phyloP scores from a whole-genome alignment of 192 early-diverging fungal genomes.

The Entomortierella parvispora region DNA sequence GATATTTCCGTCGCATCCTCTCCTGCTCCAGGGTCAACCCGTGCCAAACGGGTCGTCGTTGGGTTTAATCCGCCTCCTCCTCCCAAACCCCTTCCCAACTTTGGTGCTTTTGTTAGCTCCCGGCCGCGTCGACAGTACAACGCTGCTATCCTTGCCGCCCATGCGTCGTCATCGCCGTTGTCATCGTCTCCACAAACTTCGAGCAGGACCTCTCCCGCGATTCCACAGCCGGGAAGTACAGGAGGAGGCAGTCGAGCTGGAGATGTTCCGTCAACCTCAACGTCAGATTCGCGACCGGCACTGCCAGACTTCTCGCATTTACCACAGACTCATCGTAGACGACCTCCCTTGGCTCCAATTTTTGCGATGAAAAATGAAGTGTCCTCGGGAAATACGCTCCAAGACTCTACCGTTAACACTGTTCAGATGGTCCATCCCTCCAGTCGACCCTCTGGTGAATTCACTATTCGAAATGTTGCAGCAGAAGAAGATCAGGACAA shows the following conservation, averaged over 20 bases:
- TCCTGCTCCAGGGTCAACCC: background rate
- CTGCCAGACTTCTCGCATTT: slow-evolving; percentile 17
- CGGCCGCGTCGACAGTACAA: slow-evolving; percentile 11
- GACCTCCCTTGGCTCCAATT: slow-evolving; percentile 2
- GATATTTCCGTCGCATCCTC: background rate
- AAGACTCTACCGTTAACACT: background rate
- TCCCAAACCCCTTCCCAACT: slow-evolving; percentile 13
- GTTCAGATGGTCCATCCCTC: background rate
- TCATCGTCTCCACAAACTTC: background rate
- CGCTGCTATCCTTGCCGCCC: slow-evolving; percentile 7
- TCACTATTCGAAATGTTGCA: no score
- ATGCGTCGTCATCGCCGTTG: background rate
- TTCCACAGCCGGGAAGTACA: background rate
- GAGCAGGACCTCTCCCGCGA: background rate
- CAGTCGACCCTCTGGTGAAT: no score
- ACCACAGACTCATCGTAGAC: slow-evolving; percentile 6
- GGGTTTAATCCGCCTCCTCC: slow-evolving; percentile 15
- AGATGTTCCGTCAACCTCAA: no score
- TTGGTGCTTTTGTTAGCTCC: slow-evolving; percentile 8
- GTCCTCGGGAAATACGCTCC: background rate
- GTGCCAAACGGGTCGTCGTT: slow-evolving; percentile 1
- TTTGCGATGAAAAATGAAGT: background rate
- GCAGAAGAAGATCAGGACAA: no score
- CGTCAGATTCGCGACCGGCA: background rate
- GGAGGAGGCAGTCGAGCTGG: no score